These are phyloP conservation scores for Penicillium capsulatum DNA, from an alignment of 2,329 filamentous ascomycete genomes.

Conservation along the genomic window DNA sequence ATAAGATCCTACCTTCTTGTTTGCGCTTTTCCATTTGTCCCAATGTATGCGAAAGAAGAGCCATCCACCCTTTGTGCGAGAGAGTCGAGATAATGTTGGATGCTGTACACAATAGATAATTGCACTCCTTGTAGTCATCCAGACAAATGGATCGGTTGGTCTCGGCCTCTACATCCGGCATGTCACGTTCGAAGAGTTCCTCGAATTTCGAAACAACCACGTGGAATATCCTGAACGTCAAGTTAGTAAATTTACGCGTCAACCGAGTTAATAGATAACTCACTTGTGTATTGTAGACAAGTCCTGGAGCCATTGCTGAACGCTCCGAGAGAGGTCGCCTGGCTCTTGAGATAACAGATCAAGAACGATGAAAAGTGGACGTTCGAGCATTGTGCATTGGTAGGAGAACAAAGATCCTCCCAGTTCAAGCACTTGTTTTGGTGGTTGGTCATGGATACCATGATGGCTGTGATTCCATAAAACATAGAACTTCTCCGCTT, in stretches of 20 bases:
- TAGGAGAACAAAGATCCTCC: conserved; percentile 31
- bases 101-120: conserved; percentile 73
- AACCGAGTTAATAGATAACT: conserved; percentile 21
- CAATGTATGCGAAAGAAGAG: conserved; percentile 61
- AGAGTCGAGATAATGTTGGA: conserved; percentile 67
- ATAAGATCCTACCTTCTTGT: conserved; percentile 46
- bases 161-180: conserved; percentile 12
- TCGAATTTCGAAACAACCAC: conserved; percentile 36
- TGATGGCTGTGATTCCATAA: conserved; percentile 44
- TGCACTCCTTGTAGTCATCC: conserved; percentile 69
- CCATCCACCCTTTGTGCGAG: conserved; percentile 65
- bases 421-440: conserved; percentile 29
- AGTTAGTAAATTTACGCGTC: conserved; percentile 13
- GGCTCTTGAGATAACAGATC: conserved; percentile 71
- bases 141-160: conserved; percentile 46
- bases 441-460: conserved; percentile 35
- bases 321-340: conserved; percentile 69
- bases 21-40: conserved; percentile 46
- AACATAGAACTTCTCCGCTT: conserved; percentile 40
- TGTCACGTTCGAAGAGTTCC: conserved; percentile 27
- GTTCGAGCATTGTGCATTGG: conserved; percentile 62
- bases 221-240: conserved; percentile 32
- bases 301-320: conserved; percentile 72
- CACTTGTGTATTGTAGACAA: conserved; percentile 49
- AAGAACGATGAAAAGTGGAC: conserved; percentile 75